These are phyloP conservation scores for Candida ficus DNA, from an alignment of 805 yeast genomes.

Conservation along the genomic window DNA sequence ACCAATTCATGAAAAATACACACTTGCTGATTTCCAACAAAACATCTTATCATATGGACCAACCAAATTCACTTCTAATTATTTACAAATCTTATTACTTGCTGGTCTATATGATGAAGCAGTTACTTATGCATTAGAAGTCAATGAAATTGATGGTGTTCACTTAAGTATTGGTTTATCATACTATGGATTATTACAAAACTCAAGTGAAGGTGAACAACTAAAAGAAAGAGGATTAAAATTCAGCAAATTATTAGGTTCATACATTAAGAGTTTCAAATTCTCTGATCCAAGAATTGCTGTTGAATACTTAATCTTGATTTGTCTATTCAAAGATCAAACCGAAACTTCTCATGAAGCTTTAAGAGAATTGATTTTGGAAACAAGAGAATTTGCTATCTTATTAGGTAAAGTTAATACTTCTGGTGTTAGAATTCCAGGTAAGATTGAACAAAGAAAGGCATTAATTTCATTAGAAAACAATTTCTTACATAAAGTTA, in stretches of 20 bases:
- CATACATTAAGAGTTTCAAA: slow-evolving; percentile 78
- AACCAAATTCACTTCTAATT: slow-evolving; percentile 63
- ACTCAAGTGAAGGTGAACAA: slow-evolving; percentile 30
- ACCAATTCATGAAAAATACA: slow-evolving; percentile 65
- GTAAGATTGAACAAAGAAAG: slow-evolving; percentile 77
- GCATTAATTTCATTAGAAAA: slow-evolving; percentile 55
- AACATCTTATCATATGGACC: slow-evolving; percentile 69
- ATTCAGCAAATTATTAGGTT: slow-evolving; percentile 66
- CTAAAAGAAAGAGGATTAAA: slow-evolving; percentile 32
- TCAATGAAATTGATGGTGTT: slow-evolving; percentile 79
- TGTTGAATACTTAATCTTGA: slow-evolving; percentile 76
- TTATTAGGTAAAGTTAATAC: slow-evolving; percentile 79
- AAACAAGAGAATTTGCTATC: slow-evolving; percentile 77
- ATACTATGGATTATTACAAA: slow-evolving; percentile 63
- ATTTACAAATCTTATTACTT: slow-evolving; percentile 66
- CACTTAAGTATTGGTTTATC: slow-evolving; percentile 82
- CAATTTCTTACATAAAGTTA: slow-evolving; percentile 62
- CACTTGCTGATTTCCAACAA: slow-evolving; percentile 68
- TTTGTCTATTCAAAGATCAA: slow-evolving; percentile 52
- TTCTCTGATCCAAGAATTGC: slow-evolving; percentile 86
- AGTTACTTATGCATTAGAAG: slow-evolving; percentile 52
- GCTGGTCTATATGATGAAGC: slow-evolving; percentile 83
- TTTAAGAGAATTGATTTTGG: slow-evolving; percentile 75
- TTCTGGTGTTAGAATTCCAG: slow-evolving; percentile 75
- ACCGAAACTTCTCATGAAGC: slow-evolving; percentile 66